These are phyloP conservation scores for Suillus bovinus DNA, from an alignment of 768 basidiomycete species.

Conservation along the genomic window DNA sequence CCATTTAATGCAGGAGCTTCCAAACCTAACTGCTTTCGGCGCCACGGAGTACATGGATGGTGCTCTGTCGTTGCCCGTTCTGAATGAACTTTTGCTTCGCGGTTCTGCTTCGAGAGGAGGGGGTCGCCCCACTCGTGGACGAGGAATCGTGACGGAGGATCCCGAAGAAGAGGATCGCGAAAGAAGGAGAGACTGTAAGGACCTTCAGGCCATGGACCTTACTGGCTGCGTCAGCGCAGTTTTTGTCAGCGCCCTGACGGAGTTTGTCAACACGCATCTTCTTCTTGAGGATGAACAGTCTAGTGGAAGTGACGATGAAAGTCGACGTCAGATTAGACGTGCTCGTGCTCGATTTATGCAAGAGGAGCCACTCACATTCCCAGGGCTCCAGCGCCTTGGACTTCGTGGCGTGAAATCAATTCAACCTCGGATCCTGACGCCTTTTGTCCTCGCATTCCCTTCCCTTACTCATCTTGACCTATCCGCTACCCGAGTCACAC, in stretches of 20 bases:
- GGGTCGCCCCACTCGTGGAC: conserved; percentile 68
- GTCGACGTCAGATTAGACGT: conserved; percentile 29
- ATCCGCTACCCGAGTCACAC: conserved; percentile 81
- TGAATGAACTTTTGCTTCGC: conserved; percentile 89
- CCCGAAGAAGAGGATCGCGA: conserved; percentile 78
- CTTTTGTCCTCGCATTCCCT: conserved; percentile 81
- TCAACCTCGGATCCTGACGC: conserved; percentile 61
- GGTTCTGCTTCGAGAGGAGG: conserved; percentile 71
- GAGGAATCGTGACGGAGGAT: conserved; percentile 51
- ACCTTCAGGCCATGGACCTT: conserved; percentile 87
- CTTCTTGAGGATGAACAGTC: conserved; percentile 42
- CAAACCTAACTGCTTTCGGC: conserved; percentile 85
- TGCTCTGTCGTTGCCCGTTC: conserved; percentile 78
- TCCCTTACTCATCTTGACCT: conserved; percentile 88
- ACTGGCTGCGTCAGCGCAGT: conserved; percentile 94
- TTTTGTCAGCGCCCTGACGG: conserved; percentile 82
- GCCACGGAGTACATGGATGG: conserved; percentile 99
- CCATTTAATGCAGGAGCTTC: conserved; percentile 65
- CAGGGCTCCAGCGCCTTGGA: conserved; percentile 75
- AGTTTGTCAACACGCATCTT: conserved; percentile 75
- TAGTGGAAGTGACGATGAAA: conserved; percentile 45
- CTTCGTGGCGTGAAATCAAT: conserved; percentile 83
- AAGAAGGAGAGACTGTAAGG: conserved; percentile 68
- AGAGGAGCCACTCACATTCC: conserved; percentile 61
- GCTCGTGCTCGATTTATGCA: conserved; percentile 33